phyloP scores from a whole-genome alignment of 1,284 basidiomycete genomes.

The Cryptococcus sp. region DNA sequence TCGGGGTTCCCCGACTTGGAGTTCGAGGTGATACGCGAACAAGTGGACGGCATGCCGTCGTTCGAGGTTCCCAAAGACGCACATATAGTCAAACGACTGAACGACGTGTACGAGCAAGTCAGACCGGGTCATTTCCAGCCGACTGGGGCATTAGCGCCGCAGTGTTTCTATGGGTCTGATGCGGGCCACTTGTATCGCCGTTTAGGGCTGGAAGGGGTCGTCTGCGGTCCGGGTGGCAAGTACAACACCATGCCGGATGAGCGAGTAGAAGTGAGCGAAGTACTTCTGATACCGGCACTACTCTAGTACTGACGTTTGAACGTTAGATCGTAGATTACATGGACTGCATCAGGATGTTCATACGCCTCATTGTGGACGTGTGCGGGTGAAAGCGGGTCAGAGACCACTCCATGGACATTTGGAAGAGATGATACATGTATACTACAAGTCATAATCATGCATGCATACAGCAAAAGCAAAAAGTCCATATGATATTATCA shows the following conservation, averaged over 20 bases:
- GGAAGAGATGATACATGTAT: too few relatives aligned
- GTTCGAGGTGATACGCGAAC: slow-evolving; percentile 11
- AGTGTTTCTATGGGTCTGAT: slow-evolving; percentile 22
- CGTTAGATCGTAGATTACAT: slow-evolving; percentile 18
- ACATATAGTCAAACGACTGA: slow-evolving; percentile 16
- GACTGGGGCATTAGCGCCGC: slow-evolving; percentile 17
- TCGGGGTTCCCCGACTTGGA: slow-evolving; percentile 11
- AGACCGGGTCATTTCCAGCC: slow-evolving; percentile 16
- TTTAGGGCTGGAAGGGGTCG: slow-evolving; percentile 19
- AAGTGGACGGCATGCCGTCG: slow-evolving; percentile 16
- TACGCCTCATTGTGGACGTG: slow-evolving; percentile 14
- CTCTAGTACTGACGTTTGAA: background rate
- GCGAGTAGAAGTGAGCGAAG: slow-evolving; percentile 12
- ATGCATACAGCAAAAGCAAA: too few relatives aligned
- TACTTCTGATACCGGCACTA: background rate
- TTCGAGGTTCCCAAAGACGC: slow-evolving; percentile 19
- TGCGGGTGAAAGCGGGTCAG: slow-evolving; percentile 1
- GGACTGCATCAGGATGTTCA: slow-evolving; percentile 22
- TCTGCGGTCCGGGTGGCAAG: slow-evolving; percentile 24
- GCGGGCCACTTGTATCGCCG: slow-evolving; percentile 20
- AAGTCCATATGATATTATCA: too few relatives aligned
- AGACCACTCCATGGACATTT: too few relatives aligned
- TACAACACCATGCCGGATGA: slow-evolving; percentile 25
- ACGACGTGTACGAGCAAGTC: slow-evolving; percentile 15
- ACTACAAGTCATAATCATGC: too few relatives aligned